Conservation (phyloP, 139 green algal genomes). For the Closterium sp. region DNA sequence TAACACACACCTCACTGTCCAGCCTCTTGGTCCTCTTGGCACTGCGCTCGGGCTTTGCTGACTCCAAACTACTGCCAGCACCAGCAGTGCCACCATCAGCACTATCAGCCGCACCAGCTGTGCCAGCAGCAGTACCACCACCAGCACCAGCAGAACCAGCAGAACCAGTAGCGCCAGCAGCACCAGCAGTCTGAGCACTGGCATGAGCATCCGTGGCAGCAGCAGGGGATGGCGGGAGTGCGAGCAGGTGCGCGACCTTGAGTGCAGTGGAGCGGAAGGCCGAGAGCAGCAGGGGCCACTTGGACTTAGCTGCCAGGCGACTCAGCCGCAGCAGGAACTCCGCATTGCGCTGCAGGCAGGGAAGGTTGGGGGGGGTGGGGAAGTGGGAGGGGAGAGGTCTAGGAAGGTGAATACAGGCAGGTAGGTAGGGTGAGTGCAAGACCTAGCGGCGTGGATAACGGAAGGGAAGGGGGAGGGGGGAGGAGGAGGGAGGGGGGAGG, state of each 20-base stretch:
- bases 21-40: background rate
- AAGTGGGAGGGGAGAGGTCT: background rate
- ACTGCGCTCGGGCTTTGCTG: background rate
- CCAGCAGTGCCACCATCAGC: background rate
- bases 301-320: constrained; percentile 63
- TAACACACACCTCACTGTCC: background rate
- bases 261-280: constrained; percentile 71
- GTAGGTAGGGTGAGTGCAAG: too few relatives aligned
- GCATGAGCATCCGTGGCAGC: background rate
- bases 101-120: background rate
- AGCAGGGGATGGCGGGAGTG: background rate
- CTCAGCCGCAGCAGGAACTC: constrained; percentile 45
- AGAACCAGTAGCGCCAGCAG: background rate
- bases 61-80: background rate
- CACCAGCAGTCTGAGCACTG: background rate
- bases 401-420: background rate
- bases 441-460: too few relatives aligned
- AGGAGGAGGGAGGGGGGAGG: too few relatives aligned
- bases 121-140: background rate
- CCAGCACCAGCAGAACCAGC: background rate
- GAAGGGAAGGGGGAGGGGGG: too few relatives aligned
- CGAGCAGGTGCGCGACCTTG: background rate
- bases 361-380: background rate
- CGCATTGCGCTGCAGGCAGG: constrained; percentile 48
- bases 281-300: constrained; percentile 82